Evolutionary conservation across 495 filamentous ascomycete genomes (phyloP).

Genomic region (Daldinia concentrica): DNA sequence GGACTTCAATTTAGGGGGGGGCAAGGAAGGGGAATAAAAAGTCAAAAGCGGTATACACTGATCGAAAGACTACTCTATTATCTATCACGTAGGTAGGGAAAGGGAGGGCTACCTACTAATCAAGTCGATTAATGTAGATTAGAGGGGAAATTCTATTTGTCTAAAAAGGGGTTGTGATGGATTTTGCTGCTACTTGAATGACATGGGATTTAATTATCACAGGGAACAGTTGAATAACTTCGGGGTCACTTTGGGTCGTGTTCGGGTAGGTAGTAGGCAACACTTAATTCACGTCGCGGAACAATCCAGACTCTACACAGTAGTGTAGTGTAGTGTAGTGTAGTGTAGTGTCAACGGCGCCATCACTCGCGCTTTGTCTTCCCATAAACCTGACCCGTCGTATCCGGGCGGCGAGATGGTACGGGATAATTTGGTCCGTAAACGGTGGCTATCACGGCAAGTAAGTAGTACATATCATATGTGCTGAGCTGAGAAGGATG

Average conservation of each 20-base stretch:
- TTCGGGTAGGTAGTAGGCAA: constrained; percentile 32
- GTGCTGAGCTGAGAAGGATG: constrained; percentile 36
- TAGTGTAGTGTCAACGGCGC: constrained; percentile 11
- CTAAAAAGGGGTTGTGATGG: constrained; percentile 19
- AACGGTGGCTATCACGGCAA: constrained; percentile 18
- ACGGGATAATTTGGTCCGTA: constrained; percentile 22
- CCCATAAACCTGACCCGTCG: constrained; percentile 31
- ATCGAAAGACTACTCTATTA: neutral
- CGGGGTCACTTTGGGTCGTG: constrained; percentile 33
- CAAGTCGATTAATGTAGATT: constrained; percentile 10
- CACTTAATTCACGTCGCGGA: constrained; percentile 27
- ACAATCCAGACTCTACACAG: constrained; percentile 26
- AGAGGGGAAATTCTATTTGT: constrained; percentile 6
- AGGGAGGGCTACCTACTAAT: constrained; percentile 5
- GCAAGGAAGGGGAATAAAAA: constrained; percentile 2
- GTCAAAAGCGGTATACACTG: constrained; percentile 1
- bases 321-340: no score
- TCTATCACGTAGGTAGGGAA: neutral
- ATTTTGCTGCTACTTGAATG: constrained; percentile 18
- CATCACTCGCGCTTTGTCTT: constrained; percentile 18
- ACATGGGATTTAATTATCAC: constrained; percentile 33
- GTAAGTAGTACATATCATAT: constrained; percentile 10
- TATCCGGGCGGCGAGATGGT: constrained; percentile 26
- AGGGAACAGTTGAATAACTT: constrained; percentile 16
- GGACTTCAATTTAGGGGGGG: constrained; percentile 17